A percentile compares a stretch with the other conserved stretches of the same genome.
These are phyloP conservation scores for Gleditsia sinensis DNA, from an alignment of 306 rosid species.

Conservation along the genomic window DNA sequence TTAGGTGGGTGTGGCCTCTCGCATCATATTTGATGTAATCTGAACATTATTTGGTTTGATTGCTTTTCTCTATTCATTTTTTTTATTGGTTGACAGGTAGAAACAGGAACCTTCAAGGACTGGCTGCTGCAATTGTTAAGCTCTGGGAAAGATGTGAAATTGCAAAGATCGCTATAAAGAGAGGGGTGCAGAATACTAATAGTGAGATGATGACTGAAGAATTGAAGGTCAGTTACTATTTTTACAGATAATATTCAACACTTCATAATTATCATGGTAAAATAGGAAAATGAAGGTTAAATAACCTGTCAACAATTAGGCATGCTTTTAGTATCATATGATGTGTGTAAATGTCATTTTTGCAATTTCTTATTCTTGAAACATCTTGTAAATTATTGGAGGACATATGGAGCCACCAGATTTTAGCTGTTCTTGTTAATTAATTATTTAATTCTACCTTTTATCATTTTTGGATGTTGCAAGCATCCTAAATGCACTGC, in stretches of 20 bases:
- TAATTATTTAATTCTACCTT: not conserved
- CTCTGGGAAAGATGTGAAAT: conserved; percentile 96
- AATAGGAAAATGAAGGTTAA: conserved; percentile 10
- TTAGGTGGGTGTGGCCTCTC: conserved; percentile 62
- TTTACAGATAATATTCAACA: conserved; percentile 16
- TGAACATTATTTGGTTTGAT: conserved; percentile 26
- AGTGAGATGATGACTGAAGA: conserved; percentile 86
- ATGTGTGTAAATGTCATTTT: not conserved
- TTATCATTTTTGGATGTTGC: not conserved
- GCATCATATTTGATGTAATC: conserved; percentile 19
- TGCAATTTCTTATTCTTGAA: conserved; percentile 1
- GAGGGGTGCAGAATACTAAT: conserved; percentile 90
- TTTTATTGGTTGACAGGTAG: conserved; percentile 57
- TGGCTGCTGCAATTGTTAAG: conserved; percentile 78
- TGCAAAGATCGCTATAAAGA: conserved; percentile 86
- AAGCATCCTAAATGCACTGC: not conserved
- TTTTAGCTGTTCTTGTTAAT: conserved; percentile 12
- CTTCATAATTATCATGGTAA: conserved; percentile 20
- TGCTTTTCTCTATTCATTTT: not conserved
- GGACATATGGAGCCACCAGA: conserved; percentile 1
- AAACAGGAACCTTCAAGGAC: conserved; percentile 82
- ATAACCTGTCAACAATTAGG: not conserved
- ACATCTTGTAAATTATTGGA: conserved; percentile 19
- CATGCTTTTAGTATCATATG: conserved; percentile 21
- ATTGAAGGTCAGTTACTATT: conserved; percentile 57